Evolutionary conservation across 306 rosid genomes (phyloP).

Genomic region (Pachyrhizus erosus): DNA sequence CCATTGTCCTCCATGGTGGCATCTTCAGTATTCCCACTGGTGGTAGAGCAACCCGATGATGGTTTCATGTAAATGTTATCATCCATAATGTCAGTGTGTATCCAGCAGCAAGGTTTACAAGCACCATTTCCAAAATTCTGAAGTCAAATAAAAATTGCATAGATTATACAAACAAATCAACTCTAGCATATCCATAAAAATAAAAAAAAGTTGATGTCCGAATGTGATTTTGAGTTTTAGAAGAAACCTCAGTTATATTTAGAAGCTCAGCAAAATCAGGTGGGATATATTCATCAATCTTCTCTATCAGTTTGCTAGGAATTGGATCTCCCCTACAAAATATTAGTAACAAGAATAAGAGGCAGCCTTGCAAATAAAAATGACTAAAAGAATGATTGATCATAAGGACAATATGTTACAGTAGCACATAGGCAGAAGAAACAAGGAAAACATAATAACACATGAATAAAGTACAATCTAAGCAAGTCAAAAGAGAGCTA

Average conservation of each 20-base stretch:
- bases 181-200: constrained; percentile 14
- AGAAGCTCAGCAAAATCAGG: constrained; percentile 67
- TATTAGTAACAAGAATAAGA: constrained; percentile 42
- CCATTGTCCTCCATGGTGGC: constrained; percentile 43
- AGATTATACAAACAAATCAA: constrained; percentile 5
- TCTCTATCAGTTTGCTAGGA: constrained; percentile 74
- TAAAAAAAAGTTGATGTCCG: background rate
- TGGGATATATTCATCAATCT: constrained; percentile 79
- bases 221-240: constrained; percentile 40
- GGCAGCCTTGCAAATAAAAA: constrained; percentile 27
- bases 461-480: constrained; percentile 14
- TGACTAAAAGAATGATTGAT: constrained; percentile 19
- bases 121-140: constrained; percentile 64
- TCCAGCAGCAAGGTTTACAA: constrained; percentile 76
- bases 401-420: constrained; percentile 22
- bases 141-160: constrained; percentile 38
- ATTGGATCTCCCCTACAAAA: constrained; percentile 86
- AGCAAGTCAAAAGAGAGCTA: constrained; percentile 28
- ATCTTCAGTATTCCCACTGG: constrained; percentile 48
- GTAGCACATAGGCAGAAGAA: constrained; percentile 33
- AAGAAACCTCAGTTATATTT: constrained; percentile 64
- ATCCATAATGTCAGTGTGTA: constrained; percentile 94
- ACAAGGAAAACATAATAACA: constrained; percentile 31
- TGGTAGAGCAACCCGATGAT: constrained; percentile 46
- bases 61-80: constrained; percentile 90